Evolutionary conservation across 2,329 filamentous ascomycete genomes (phyloP).

Genomic region (Gaeumannomyces sp.): DNA sequence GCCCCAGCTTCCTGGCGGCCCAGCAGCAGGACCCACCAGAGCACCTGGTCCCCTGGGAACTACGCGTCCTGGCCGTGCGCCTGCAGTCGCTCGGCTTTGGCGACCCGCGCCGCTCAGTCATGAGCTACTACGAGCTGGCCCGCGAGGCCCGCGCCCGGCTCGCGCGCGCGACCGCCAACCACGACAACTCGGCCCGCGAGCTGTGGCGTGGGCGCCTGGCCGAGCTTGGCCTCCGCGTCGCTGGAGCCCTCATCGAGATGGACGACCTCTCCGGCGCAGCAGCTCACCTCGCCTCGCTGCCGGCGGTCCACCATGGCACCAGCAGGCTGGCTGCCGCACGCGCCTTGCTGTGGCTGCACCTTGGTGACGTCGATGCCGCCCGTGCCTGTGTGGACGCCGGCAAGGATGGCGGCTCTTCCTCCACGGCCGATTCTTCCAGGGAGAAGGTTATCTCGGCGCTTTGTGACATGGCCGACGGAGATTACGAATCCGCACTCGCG

Average conservation of each 20-base stretch:
- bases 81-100: conserved; percentile 81
- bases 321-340: conserved; percentile 40
- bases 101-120: conserved; percentile 76
- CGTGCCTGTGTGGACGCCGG: conserved; percentile 39
- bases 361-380: conserved; percentile 71
- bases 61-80: conserved; percentile 76
- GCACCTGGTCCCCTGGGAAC: conserved; percentile 78
- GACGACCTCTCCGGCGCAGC: conserved; percentile 77
- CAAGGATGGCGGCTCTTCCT: conserved; percentile 10
- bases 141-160: conserved; percentile 65
- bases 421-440: conserved; percentile 15
- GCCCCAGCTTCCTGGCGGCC: conserved; percentile 5
- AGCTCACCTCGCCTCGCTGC: conserved; percentile 61
- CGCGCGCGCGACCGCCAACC: conserved; percentile 34
- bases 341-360: conserved; percentile 67
- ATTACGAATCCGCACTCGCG: conserved; percentile 57
- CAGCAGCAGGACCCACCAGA: conserved; percentile 16
- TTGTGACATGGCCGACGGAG: conserved; percentile 70
- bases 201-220: conserved; percentile 67
- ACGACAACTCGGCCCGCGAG: conserved; percentile 48
- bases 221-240: conserved; percentile 67
- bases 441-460: conserved; percentile 57
- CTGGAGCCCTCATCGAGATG: conserved; percentile 71
- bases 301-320: conserved; percentile 20
- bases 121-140: conserved; percentile 84